Conservation (phyloP, 805 yeast species). For the Hanseniaspora taiwanica region DNA sequence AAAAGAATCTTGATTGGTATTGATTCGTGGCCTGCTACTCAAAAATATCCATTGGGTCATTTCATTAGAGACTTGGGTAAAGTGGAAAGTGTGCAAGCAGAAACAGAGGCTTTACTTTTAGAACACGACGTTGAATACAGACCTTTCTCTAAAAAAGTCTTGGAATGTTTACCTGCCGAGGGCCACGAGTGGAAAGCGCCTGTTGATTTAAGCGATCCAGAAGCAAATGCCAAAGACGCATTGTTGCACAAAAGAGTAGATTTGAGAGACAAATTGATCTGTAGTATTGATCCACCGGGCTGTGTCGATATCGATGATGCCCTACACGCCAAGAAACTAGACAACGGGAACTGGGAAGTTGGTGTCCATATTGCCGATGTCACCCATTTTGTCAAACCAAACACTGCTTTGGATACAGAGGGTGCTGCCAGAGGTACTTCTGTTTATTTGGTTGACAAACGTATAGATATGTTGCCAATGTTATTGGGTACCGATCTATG, state of each 20-base stretch:
- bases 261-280: slow-evolving; percentile 75
- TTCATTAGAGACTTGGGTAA: slow-evolving; percentile 83
- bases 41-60: slow-evolving; percentile 88
- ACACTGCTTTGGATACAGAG: slow-evolving; percentile 83
- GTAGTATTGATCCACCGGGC: slow-evolving; percentile 95
- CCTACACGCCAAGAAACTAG: slow-evolving; percentile 67
- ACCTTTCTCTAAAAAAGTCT: slow-evolving; percentile 84
- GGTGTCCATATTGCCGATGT: slow-evolving; percentile 99
- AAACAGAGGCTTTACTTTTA: slow-evolving; percentile 82
- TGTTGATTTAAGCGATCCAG: slow-evolving; percentile 39
- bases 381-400: slow-evolving; percentile 89
- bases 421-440: slow-evolving; percentile 98
- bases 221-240: slow-evolving; percentile 36
- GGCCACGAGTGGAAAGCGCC: slow-evolving; percentile 94
- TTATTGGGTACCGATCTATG: slow-evolving; percentile 90
- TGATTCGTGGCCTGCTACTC: slow-evolving; percentile 80
- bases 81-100: slow-evolving; percentile 86
- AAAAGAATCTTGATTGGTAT: slow-evolving; percentile 85
- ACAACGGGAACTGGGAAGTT: slow-evolving; percentile 91
- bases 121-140: slow-evolving; percentile 96
- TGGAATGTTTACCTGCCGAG: slow-evolving; percentile 84
- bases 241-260: slow-evolving; percentile 54
- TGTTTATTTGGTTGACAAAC: slow-evolving; percentile 89
- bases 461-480: slow-evolving; percentile 97
- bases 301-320: slow-evolving; percentile 99